Percentiles rank a stretch among this genome's conserved stretches.
These are phyloP conservation scores for Neurospora sp. DNA, from an alignment of 495 filamentous ascomycete genomes.

Conservation along the genomic window DNA sequence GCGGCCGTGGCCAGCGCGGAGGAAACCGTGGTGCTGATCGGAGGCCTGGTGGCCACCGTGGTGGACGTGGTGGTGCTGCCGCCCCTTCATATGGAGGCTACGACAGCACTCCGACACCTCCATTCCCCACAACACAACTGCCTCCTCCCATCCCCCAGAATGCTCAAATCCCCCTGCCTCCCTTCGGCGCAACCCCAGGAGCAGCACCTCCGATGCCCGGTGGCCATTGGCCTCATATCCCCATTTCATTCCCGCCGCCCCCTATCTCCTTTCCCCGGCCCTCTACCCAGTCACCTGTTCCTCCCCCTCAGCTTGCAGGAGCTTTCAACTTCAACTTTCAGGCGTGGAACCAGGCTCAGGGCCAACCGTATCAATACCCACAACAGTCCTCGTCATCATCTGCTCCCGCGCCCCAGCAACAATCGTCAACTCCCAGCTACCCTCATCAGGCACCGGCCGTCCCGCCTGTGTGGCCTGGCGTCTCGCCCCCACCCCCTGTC, in stretches of 20 bases:
- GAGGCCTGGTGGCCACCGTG: conserved; percentile 18
- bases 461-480: conserved; percentile 4
- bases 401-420: background rate
- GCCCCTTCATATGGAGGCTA: conserved; percentile 1
- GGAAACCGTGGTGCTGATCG: conserved; percentile 20
- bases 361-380: conserved; percentile 9
- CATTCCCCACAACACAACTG: background rate
- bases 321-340: conserved; percentile 12
- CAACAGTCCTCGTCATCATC: conserved; percentile 2
- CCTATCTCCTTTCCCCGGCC: conserved; percentile 3
- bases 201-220: background rate
- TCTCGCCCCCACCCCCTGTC: conserved; percentile 17
- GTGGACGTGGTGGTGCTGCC: conserved; percentile 1
- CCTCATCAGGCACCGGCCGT: background rate
- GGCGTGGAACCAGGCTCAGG: conserved; percentile 10
- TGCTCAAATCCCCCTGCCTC: conserved; percentile 7
- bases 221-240: conserved; percentile 6
- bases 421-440: conserved; percentile 3
- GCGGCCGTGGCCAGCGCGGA: conserved; percentile 38
- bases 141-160: conserved; percentile 5
- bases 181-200: conserved; percentile 5
- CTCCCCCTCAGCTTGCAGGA: conserved; percentile 3
- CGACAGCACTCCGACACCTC: conserved; percentile 4
- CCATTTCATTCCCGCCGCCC: conserved; percentile 1
- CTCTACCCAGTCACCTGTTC: conserved; percentile 2